phyloP scores from a whole-genome alignment of 2,329 filamentous ascomycete genomes.

The Colletotrichum karsti region DNA sequence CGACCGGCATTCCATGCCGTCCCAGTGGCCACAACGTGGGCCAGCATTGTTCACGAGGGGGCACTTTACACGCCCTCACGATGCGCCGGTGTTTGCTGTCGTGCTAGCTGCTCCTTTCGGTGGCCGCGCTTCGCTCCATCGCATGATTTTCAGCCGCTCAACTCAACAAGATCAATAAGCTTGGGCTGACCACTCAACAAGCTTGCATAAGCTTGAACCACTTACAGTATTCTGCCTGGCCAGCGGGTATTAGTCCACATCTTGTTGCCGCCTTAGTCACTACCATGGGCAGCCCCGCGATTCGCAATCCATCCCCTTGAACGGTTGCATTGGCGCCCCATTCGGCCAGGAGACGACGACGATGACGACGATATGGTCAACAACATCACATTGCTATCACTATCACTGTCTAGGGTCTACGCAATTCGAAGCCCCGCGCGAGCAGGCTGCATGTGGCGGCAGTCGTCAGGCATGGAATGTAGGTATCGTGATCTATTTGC shows the following conservation, averaged over 20 bases:
- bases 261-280: not conserved
- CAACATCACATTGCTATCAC: not conserved
- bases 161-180: constrained; percentile 11
- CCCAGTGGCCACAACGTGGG: constrained; percentile 6
- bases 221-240: not conserved
- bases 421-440: not conserved
- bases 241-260: not conserved
- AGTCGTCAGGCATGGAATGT: not conserved
- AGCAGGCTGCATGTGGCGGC: constrained; percentile 12
- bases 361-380: not conserved
- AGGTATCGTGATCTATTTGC: constrained; percentile 15
- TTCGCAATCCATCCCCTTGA: not conserved
- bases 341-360: not conserved
- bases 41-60: constrained; percentile 15
- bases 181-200: not conserved
- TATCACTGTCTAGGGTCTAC: not conserved
- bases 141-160: constrained; percentile 26
- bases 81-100: constrained; percentile 5
- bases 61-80: constrained; percentile 17
- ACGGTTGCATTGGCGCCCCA: constrained; percentile 17
- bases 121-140: not conserved
- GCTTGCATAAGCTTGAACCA: constrained; percentile 19
- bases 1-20: constrained; percentile 21
- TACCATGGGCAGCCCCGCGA: not conserved
- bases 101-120: not conserved